phyloP scores from a whole-genome alignment of 208 protist genomes.

The Leishmania martiniquensis region DNA sequence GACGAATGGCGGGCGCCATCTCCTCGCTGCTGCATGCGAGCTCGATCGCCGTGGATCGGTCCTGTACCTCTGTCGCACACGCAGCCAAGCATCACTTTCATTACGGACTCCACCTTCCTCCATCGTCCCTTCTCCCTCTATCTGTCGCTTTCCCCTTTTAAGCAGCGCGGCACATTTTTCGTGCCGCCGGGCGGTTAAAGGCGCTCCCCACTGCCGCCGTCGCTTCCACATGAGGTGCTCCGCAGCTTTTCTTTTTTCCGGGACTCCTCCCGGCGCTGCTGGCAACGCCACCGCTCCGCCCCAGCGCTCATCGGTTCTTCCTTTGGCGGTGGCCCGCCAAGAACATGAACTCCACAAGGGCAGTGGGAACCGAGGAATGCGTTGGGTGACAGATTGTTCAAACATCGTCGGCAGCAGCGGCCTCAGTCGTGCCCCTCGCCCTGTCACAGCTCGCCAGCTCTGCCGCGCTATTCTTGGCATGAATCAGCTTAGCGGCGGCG shows the following conservation, averaged over 20 bases:
- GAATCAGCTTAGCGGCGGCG: neutral
- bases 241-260: slow-evolving; percentile 8
- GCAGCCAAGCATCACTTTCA: neutral
- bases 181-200: neutral
- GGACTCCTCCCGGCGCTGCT: neutral
- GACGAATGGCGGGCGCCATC: too few relatives aligned
- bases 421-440: slow-evolving; percentile 21
- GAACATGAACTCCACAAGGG: neutral
- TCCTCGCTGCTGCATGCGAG: neutral
- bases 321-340: neutral
- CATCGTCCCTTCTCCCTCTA: neutral
- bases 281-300: neutral
- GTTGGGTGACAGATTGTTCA: neutral
- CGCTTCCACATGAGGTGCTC: slow-evolving; percentile 4
- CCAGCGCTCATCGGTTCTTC: neutral
- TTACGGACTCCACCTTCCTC: neutral
- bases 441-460: slow-evolving; percentile 34
- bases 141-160: too few relatives aligned
- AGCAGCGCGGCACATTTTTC: neutral
- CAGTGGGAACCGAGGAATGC: neutral
- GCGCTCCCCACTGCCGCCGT: neutral
- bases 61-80: neutral
- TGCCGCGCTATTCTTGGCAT: slow-evolving; percentile 11
- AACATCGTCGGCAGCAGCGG: neutral
- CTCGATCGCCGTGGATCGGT: neutral